Percentiles rank a stretch among this genome's conserved stretches.
Evolutionary conservation across 768 basidiomycete genomes (phyloP).

Genomic region (Pholiota microspora): DNA sequence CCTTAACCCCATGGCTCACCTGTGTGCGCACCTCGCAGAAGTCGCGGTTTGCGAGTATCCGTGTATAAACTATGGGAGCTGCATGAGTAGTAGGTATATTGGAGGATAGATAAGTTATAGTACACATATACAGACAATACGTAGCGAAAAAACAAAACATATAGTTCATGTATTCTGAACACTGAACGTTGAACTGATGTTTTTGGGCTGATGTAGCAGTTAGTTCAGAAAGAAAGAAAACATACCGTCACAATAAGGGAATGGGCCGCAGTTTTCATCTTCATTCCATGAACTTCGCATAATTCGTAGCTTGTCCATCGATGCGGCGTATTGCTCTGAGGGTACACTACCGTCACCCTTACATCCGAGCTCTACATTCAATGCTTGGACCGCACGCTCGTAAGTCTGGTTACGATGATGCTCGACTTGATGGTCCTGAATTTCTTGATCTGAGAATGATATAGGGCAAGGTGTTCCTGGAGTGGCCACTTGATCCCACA

Average conservation of each 20-base stretch:
- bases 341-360: background rate
- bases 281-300: background rate
- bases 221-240: background rate
- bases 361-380: background rate
- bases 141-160: too few species aligned
- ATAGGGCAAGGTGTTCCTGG: background rate
- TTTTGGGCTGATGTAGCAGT: too few species aligned
- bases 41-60: too few species aligned
- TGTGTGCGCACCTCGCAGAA: too few species aligned
- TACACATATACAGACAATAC: too few species aligned
- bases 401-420: background rate
- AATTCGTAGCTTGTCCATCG: background rate
- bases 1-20: slow-evolving; percentile 41
- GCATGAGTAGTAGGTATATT: too few species aligned
- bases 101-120: too few species aligned
- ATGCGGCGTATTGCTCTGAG: background rate
- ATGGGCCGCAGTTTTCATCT: background rate
- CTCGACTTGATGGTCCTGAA: background rate
- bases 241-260: background rate
- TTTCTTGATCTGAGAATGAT: background rate
- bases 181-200: too few species aligned
- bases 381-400: too few species aligned
- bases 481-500: background rate
- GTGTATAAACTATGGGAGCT: too few species aligned
- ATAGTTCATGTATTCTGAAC: too few species aligned